Evolutionary conservation across 495 filamentous ascomycete genomes (phyloP), one percentile per base, ranked within the genome.

Genomic region (Staphylotrichum tortipilum): DNA sequence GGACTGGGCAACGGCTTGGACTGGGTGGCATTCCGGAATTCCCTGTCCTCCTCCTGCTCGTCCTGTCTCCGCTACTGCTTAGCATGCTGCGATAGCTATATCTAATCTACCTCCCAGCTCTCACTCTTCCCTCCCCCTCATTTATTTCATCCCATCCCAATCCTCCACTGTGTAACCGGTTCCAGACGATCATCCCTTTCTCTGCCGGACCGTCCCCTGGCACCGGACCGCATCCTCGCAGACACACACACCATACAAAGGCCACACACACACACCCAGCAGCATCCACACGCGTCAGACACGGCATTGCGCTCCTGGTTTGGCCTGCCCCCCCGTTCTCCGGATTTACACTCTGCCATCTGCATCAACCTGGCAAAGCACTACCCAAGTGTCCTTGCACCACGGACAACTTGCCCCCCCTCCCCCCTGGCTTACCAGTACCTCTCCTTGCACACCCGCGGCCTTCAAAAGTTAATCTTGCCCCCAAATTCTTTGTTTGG

Each of bases 21-120:
- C 46, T 44, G 31, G 50, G 33, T 50, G 49, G 19, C 42, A 52
- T 46, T 60, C 50, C 36, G 48, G 30, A 35, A 19, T 18, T 19
- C 34, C 45, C 53, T 36, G 41, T 41, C 38, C 2, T 37, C 23
- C 38, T 49, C 9, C 34, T n/a, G n/a, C n/a, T 35, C 19, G 31
- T 50, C 47, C 19, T n/a, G 37, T 23, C 49, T 47, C 39, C 30
- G 35, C 48, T 54, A 26, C 44, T 28, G 44, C 60, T 55, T 59
- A 57, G 52, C 60, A 56, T 57, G 47, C 49, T 50, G 47, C 46
- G 47, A 49, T 50, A 59, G 56, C 49, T 60, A 56, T 60, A 58
- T 60, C 46, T 54, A 18, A 50, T 54, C 53, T 43, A 41, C 44
- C 37, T 44, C 41, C 36, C 43, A 43, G 23, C 35, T 24, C 51